These are phyloP conservation scores for Dissophora globulifera DNA, from an alignment of 192 early-diverging fungal species.

Conservation along the genomic window DNA sequence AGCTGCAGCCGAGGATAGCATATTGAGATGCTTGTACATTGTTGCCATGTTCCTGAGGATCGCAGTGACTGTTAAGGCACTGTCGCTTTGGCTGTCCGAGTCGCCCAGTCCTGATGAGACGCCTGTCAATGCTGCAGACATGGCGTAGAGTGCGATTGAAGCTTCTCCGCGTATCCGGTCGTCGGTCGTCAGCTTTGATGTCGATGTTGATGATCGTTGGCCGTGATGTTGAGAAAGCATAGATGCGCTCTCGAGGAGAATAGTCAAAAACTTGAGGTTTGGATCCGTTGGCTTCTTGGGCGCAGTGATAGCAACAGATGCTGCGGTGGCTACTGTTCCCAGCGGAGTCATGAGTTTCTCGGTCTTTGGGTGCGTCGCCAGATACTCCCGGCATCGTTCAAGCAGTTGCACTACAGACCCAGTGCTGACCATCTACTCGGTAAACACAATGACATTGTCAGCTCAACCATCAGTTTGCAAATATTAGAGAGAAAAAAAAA, in stretches of 20 bases:
- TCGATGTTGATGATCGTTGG: background rate
- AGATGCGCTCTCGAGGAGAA: slow-evolving; percentile 27
- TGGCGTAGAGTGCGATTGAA: slow-evolving; percentile 1
- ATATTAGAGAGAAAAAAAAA: too few species aligned
- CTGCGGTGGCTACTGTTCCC: background rate
- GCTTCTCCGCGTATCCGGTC: slow-evolving; percentile 10
- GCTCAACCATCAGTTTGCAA: too few species aligned
- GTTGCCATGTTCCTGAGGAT: slow-evolving; percentile 20
- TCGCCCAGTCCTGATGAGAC: background rate
- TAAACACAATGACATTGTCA: too few species aligned
- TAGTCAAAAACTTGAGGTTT: slow-evolving; percentile 26
- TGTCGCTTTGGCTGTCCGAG: background rate
- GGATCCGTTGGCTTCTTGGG: slow-evolving; percentile 41
- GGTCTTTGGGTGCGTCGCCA: slow-evolving; percentile 29
- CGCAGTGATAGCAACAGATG: background rate
- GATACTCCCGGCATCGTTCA: slow-evolving; percentile 1
- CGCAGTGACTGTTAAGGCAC: too few species aligned
- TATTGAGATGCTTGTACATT: slow-evolving; percentile 21
- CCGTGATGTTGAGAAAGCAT: slow-evolving; percentile 7
- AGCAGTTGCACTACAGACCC: slow-evolving; percentile 13
- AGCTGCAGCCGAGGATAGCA: slow-evolving; percentile 23
- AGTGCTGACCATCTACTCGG: slow-evolving; percentile 33
- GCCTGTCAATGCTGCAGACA: slow-evolving; percentile 3
- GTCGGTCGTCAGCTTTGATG: slow-evolving; percentile 8
- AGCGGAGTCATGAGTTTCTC: slow-evolving; percentile 34